A percentile compares a stretch with the other conserved stretches of the same genome.
phyloP scores from a whole-genome alignment of 2,329 filamentous ascomycete species.

The Basipetospora chlamydospora region DNA sequence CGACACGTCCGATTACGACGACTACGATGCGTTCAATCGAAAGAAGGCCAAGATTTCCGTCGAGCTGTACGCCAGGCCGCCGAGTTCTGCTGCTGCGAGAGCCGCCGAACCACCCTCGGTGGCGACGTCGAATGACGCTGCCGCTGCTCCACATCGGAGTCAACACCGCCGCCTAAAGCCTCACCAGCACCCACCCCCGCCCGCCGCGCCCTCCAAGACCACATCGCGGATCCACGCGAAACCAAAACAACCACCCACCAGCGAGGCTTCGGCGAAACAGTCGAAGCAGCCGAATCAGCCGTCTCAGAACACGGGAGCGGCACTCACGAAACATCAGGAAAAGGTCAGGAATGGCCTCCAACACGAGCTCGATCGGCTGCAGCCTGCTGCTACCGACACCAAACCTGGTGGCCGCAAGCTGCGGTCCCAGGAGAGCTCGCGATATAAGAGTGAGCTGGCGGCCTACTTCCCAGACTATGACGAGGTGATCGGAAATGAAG shows the following conservation, averaged over 20 bases:
- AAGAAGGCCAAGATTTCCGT: constrained; percentile 39
- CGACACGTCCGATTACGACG: constrained; percentile 25
- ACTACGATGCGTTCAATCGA: constrained; percentile 27
- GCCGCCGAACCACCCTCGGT: too few relatives aligned
- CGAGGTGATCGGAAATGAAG: constrained; percentile 77
- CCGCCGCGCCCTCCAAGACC: too few relatives aligned
- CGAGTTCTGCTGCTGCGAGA: too few relatives aligned
- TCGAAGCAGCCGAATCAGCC: constrained; percentile 11
- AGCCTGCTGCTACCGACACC: constrained; percentile 30
- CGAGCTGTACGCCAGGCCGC: too few relatives aligned
- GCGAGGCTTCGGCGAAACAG: constrained; percentile 5
- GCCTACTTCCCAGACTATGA: constrained; percentile 91
- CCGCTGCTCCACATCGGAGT: constrained; percentile 8
- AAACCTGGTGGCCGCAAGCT: constrained; percentile 59
- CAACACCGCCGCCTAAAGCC: constrained; percentile 8
- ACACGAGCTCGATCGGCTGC: constrained; percentile 43
- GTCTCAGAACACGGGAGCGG: constrained; percentile 13
- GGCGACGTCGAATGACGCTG: too few relatives aligned
- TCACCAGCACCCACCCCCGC: too few relatives aligned
- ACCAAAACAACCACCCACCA: constrained; percentile 7
- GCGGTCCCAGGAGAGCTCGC: constrained; percentile 70
- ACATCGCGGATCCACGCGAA: too few relatives aligned
- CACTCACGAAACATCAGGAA: constrained; percentile 35
- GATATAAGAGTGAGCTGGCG: constrained; percentile 82
- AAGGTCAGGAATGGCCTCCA: constrained; percentile 48